These are phyloP conservation scores for Auricularia heimuer DNA, from an alignment of 768 basidiomycete genomes.

Conservation along the genomic window DNA sequence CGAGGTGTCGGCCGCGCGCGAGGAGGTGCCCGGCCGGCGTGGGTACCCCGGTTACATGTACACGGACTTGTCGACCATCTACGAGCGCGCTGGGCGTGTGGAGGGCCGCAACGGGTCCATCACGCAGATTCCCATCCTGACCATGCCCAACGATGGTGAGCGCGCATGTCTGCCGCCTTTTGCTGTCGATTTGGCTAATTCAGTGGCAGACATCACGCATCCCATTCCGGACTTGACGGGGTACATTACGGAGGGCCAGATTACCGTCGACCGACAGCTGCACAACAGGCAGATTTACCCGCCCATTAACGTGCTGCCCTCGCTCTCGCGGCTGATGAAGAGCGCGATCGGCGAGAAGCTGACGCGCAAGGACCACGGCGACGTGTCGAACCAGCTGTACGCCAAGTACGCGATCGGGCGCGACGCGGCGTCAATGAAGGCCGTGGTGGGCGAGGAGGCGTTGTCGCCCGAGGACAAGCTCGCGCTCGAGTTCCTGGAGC, in stretches of 20 bases:
- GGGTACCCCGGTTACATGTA: constrained; percentile 99
- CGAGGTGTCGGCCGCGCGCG: constrained; percentile 96
- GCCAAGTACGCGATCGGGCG: constrained; percentile 97
- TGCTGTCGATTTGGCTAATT: background rate
- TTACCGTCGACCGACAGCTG: constrained; percentile 95
- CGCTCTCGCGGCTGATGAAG: constrained; percentile 99
- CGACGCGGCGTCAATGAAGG: constrained; percentile 97
- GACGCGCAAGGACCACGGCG: constrained; percentile 96
- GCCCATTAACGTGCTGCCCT: constrained; percentile 98
- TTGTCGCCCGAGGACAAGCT: constrained; percentile 91
- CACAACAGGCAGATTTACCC: constrained; percentile 97
- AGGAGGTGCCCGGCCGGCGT: constrained; percentile 98
- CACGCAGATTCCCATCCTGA: constrained; percentile 98
- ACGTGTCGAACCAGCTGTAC: constrained; percentile 99
- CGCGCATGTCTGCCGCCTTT: constrained; percentile 17
- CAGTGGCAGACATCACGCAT: constrained; percentile 87
- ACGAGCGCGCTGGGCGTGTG: constrained; percentile 98
- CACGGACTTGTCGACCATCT: constrained; percentile 98
- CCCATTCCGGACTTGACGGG: constrained; percentile 99
- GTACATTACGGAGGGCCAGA: constrained; percentile 99
- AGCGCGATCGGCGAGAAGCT: constrained; percentile 96
- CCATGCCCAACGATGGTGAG: constrained; percentile 98
- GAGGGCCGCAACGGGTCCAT: constrained; percentile 97
- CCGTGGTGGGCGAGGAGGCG: constrained; percentile 98
- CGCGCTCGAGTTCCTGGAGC: constrained; percentile 92